Evolutionary conservation across 129 eudicot genomes (phyloP), one percentile per base, ranked within the genome.

Genomic region (Cynara cardunculus): DNA sequence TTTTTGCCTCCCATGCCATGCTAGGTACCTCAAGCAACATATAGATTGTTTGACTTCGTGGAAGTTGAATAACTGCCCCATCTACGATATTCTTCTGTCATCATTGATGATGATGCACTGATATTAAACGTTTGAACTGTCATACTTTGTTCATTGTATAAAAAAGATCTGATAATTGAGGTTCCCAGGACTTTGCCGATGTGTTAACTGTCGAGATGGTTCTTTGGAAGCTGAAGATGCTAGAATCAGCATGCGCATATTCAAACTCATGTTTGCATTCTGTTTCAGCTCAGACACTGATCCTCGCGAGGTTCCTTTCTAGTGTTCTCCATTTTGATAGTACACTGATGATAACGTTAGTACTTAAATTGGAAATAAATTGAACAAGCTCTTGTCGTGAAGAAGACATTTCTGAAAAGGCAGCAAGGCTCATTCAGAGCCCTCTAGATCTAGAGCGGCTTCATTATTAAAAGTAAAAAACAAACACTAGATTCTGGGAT

Each of bases 241-340:
- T 89, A 41, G 88, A 85, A 78, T 84, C 98, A 79, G 96, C 90
- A 27, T 78, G 88, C 25, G 82, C 83, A 71, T 89, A 39, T 83
- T 90, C 91, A n/a, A 93, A 91, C 87, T 93, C 96, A 76, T 91
- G 94, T 59, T 86, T 93, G 79, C 89, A 87, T 85, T 84, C 88
- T 53, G 94, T 90, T 78, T 85, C 81, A 89, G 92, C 96, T 83
- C 89, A 89, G 83, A 87, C 90, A 31, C 69, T 93, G 26, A 65
- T 93, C 69, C 92, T 93, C 64, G 76, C 92, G 53, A 90, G 96
- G 98, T 93, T 76, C 22, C 10, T 32, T 35, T 71, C 26, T 59
- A 14, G 12, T 30, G 72, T 68, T 22, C 27, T 65, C 31, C 64
- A 32, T 30, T 22, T 25, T 74, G 14, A 25, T 24, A 41, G 5